Evolutionary conservation across 2,329 filamentous ascomycete genomes (phyloP).

Genomic region (Neonectria magnoliae): DNA sequence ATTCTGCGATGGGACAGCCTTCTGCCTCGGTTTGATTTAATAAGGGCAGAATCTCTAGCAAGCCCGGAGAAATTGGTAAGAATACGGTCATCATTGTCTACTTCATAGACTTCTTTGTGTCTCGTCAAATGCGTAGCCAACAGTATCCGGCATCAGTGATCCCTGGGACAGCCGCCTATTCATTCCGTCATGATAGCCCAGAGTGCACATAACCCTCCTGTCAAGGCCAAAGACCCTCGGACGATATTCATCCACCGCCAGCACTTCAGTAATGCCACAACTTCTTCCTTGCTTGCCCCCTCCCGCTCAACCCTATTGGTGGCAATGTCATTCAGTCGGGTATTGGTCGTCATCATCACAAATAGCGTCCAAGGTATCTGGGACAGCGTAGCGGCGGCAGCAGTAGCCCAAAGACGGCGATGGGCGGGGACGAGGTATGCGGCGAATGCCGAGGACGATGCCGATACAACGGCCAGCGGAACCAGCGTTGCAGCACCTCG

Average conservation of each 20-base stretch:
- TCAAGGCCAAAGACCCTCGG: conserved; percentile 26
- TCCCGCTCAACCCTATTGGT: conserved; percentile 22
- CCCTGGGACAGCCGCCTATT: no score
- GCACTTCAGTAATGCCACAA: conserved; percentile 24
- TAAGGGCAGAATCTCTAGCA: no score
- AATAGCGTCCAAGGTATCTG: conserved; percentile 32
- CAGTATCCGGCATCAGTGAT: no score
- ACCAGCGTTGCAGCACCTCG: conserved; percentile 26
- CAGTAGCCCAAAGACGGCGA: conserved; percentile 21
- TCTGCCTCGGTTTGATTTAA: no score
- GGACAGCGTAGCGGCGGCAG: conserved; percentile 23
- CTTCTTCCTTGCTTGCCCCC: conserved; percentile 24
- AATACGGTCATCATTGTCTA: no score
- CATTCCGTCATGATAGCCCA: no score
- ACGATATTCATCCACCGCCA: conserved; percentile 37
- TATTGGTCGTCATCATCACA: conserved; percentile 33
- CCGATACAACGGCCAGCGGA: conserved; percentile 24
- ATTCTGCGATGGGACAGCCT: no score
- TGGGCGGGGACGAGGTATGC: conserved; percentile 32
- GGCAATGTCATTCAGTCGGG: conserved; percentile 25
- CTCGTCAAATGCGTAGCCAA: no score
- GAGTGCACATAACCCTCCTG: conserved; percentile 17
- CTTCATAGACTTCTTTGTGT: no score
- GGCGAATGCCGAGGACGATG: conserved; percentile 23
- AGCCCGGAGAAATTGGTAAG: no score